These are phyloP conservation scores for Graphiopsis chlorocephala DNA, from an alignment of 2,329 filamentous ascomycete species.

Conservation along the genomic window DNA sequence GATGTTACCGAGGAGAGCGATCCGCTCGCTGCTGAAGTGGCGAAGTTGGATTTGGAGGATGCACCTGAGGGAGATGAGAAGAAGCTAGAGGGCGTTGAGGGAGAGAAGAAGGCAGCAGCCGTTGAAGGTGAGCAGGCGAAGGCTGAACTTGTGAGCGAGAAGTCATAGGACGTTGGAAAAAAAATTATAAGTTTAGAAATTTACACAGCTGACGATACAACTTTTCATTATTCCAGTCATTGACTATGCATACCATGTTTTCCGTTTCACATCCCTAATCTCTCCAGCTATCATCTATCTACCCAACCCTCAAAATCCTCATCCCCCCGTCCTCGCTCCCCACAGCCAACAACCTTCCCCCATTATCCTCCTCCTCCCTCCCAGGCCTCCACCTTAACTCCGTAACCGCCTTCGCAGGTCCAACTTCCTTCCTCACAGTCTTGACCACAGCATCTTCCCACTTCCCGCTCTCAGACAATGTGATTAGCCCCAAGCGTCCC, in stretches of 20 bases:
- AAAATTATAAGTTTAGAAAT: not conserved
- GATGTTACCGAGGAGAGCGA: slow-evolving; percentile 56
- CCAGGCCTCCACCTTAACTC: slow-evolving; percentile 7
- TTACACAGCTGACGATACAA: not conserved
- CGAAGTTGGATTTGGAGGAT: slow-evolving; percentile 35
- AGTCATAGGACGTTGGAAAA: not conserved
- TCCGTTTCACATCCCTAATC: not conserved
- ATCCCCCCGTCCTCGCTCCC: slow-evolving; percentile 43
- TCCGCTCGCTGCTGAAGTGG: slow-evolving; percentile 44
- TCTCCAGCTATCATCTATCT: not conserved
- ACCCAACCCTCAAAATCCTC: slow-evolving; percentile 29
- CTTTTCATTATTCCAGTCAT: not conserved
- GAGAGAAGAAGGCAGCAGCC: not conserved
- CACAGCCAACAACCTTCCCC: slow-evolving; percentile 35
- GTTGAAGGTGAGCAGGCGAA: not conserved
- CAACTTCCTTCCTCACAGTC: not conserved
- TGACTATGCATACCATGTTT: not conserved
- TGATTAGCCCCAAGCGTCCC: slow-evolving; percentile 21
- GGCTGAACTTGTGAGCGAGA: not conserved
- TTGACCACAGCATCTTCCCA: slow-evolving; percentile 13
- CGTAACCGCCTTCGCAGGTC: slow-evolving; percentile 15
- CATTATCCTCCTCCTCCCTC: not conserved
- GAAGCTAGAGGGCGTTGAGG: not conserved
- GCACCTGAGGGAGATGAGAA: not conserved
- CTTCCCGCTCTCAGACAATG: not conserved